A percentile compares a stretch with the other conserved stretches of the same genome.
phyloP scores from a whole-genome alignment of 2,329 filamentous ascomycete species.

The Nemania serpens region DNA sequence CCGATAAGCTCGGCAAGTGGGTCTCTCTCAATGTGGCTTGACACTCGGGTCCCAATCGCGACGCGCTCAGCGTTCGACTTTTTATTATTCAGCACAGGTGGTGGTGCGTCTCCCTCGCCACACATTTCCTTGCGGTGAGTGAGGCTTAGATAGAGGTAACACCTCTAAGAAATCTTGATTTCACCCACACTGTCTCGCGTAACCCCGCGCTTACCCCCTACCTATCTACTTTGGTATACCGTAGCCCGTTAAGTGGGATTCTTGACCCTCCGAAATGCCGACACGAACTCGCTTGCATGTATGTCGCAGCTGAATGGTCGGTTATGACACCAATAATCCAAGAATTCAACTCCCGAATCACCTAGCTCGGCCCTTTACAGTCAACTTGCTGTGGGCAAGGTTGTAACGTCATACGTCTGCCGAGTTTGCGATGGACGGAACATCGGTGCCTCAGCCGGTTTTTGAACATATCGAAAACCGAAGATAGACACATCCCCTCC shows the following conservation, averaged over 20 bases:
- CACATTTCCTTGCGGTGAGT: not conserved
- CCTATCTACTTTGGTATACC: too few relatives aligned
- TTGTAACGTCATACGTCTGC: constrained; percentile 10
- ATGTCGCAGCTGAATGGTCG: constrained; percentile 23
- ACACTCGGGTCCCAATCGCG: constrained; percentile 6
- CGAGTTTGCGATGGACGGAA: not conserved
- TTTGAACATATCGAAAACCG: not conserved
- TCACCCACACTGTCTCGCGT: constrained; percentile 17
- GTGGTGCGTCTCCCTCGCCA: constrained; percentile 18
- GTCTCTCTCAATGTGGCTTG: constrained; percentile 20
- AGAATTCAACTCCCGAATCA: not conserved
- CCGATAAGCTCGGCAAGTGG: constrained; percentile 11
- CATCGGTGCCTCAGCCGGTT: constrained; percentile 17
- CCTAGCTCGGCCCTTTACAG: constrained; percentile 1
- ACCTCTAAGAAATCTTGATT: too few relatives aligned
- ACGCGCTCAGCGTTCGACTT: not conserved
- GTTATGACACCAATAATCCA: constrained; percentile 7
- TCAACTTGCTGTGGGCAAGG: constrained; percentile 9
- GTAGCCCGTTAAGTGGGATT: too few relatives aligned
- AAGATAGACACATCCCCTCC: not conserved
- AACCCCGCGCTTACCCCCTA: constrained; percentile 23
- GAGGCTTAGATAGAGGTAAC: too few relatives aligned
- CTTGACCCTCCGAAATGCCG: constrained; percentile 19
- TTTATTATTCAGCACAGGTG: too few relatives aligned
- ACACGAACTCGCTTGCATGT: constrained; percentile 28